Evolutionary conservation across 202 grass and related monocot species (phyloP), one percentile per base, ranked within the genome.

Genomic region (Zizania palustris): DNA sequence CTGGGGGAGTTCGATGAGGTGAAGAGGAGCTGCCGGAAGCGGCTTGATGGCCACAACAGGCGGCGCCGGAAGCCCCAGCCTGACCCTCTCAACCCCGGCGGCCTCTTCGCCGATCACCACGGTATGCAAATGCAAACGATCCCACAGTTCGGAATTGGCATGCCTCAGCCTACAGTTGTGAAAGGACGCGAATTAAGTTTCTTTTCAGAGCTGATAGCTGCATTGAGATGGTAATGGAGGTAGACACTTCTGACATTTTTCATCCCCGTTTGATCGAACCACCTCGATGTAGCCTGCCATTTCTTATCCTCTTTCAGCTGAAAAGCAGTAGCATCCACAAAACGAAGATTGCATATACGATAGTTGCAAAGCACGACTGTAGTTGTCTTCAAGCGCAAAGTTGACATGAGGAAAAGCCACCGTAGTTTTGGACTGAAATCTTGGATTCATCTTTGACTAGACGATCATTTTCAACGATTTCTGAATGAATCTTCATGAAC

Each of bases 1-100:
- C 83, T 97, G 0, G 82, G 38, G 13, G 93, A 97, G 64, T 97
- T 97, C 9, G 93, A 97, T 37, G 93, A 93, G 71, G 71, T 62
- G 69, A 97, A 97, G 81, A 82, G 88, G 80, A 97, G 93, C 83
- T 97, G 93, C 82, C 73, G 90, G 80, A 97, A 89, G 70, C 86
- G 93, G 34, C 89, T 97, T 16, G 87, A 89, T 11, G 89, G 89
- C 3, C 93, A 97, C 85, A 97, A 97, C 70, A 72, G 87, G 7
- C 87, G 93, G 11, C 90, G 93, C 12, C 82, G 90, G 55, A 91
- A 92, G 73, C 86, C 88, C 0, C 93, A 97, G 64, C 66, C 83
- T 1, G 88, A 91, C 36, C 79, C 88, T 74, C 77, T 87, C 15
- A 85, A 86, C 58, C 86, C 88, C 34, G 75, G 63, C 11, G 69